These are phyloP conservation scores for Acer campestre DNA, from an alignment of 345 rosid species.

Conservation along the genomic window DNA sequence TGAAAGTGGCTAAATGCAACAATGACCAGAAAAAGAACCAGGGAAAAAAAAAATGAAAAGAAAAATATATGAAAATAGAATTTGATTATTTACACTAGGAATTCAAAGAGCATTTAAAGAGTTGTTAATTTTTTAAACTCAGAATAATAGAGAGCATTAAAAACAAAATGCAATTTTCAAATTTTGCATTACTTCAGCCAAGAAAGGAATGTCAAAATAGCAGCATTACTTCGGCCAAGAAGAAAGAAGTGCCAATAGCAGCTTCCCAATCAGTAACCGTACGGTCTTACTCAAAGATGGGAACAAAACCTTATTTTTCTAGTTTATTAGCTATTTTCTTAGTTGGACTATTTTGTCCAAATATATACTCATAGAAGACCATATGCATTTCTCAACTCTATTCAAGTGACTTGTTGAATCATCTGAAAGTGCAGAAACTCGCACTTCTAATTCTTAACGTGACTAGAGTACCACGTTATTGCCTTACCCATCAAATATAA, in stretches of 20 bases:
- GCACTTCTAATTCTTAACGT: no score
- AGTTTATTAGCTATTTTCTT: neutral
- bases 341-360: neutral
- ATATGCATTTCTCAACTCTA: neutral
- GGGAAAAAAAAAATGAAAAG: neutral
- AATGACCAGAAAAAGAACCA: neutral
- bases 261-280: neutral
- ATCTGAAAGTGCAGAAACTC: neutral
- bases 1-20: neutral
- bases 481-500: neutral
- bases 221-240: neutral
- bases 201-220: neutral
- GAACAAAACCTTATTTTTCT: neutral
- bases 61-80: neutral
- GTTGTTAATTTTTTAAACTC: neutral
- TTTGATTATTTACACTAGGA: neutral
- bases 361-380: neutral
- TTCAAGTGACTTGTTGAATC: neutral
- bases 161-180: neutral
- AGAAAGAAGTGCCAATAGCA: neutral
- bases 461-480: neutral
- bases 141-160: neutral
- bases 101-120: neutral
- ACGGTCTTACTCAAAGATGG: neutral
- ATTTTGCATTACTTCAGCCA: neutral